Conservation (phyloP, 2,329 filamentous ascomycete genomes). For the Fusarium palustre region DNA sequence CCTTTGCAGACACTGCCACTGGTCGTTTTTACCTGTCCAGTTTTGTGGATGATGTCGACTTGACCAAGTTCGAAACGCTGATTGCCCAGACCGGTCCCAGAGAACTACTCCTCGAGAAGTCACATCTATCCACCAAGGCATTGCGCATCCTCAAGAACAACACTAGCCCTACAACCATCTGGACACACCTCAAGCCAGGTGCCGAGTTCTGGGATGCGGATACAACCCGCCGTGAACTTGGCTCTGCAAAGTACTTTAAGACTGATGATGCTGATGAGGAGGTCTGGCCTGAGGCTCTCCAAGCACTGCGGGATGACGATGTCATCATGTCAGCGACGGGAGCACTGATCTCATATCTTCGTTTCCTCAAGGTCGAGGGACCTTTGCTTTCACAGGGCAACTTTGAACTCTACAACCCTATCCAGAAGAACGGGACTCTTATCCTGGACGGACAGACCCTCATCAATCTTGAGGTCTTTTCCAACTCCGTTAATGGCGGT, state of each 20-base stretch:
- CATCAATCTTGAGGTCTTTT: constrained; percentile 97
- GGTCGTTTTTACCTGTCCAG: constrained; percentile 95
- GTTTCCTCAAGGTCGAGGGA: constrained; percentile 86
- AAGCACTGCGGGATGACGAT: constrained; percentile 80
- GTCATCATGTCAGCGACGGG: constrained; percentile 91
- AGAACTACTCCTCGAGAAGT: constrained; percentile 91
- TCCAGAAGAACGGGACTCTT: constrained; percentile 87
- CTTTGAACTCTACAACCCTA: constrained; percentile 92
- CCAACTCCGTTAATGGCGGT: constrained; percentile 90
- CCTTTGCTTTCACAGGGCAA: constrained; percentile 90
- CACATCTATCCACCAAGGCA: constrained; percentile 85
- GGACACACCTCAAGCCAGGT: constrained; percentile 89
- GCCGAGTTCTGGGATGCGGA: constrained; percentile 94
- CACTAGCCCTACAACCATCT: constrained; percentile 90
- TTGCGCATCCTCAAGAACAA: constrained; percentile 96
- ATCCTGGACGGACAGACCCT: constrained; percentile 95
- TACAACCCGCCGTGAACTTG: constrained; percentile 82
- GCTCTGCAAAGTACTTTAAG: constrained; percentile 82
- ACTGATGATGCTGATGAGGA: constrained; percentile 67
- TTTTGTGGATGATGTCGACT: constrained; percentile 89
- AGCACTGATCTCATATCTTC: constrained; percentile 87
- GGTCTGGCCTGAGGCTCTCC: constrained; percentile 80
- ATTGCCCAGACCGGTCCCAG: constrained; percentile 91
- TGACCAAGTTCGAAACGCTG: constrained; percentile 97
- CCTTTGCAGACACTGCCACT: constrained; percentile 95